These are phyloP conservation scores for Imleria badia DNA, from an alignment of 768 basidiomycete species.

Conservation along the genomic window DNA sequence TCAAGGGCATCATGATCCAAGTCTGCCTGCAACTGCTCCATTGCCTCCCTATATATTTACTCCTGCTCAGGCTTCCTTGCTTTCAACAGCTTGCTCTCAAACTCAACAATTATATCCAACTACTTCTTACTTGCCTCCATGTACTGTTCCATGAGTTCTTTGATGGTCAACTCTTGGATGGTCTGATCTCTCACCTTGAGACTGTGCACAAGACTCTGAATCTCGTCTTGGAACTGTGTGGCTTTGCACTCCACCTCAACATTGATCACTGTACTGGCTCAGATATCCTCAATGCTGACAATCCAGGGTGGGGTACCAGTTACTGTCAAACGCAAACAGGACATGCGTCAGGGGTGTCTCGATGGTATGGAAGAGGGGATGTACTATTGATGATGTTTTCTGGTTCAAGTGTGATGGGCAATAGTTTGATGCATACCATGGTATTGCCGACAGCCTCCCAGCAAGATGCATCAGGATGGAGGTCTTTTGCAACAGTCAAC, in stretches of 20 bases:
- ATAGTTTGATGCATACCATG: constrained; percentile 60
- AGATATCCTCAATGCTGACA: constrained; percentile 76
- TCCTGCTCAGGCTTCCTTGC: constrained; percentile 75
- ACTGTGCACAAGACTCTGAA: constrained; percentile 81
- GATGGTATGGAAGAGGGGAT: constrained; percentile 22
- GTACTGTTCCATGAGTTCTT: constrained; percentile 92
- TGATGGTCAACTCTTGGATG: constrained; percentile 85
- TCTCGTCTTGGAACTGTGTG: constrained; percentile 81
- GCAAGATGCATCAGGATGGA: constrained; percentile 60
- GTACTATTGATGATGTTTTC: constrained; percentile 80
- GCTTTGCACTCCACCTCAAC: constrained; percentile 87
- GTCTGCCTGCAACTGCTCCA: constrained; percentile 90
- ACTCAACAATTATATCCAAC: constrained; percentile 75
- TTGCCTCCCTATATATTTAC: constrained; percentile 88
- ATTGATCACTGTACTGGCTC: constrained; percentile 79
- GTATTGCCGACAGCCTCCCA: constrained; percentile 80
- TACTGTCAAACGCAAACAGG: constrained; percentile 43
- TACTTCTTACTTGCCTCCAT: constrained; percentile 93
- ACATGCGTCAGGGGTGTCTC: background rate
- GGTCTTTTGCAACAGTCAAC: constrained; percentile 65
- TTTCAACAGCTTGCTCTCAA: constrained; percentile 81
- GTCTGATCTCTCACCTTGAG: constrained; percentile 87
- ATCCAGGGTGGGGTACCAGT: constrained; percentile 85
- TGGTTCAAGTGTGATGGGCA: constrained; percentile 69
- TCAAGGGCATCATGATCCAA: constrained; percentile 82